Base-by-base conservation (phyloP, 108 stramenopile genomes). In the Fragilaria crotonensis region DNA sequence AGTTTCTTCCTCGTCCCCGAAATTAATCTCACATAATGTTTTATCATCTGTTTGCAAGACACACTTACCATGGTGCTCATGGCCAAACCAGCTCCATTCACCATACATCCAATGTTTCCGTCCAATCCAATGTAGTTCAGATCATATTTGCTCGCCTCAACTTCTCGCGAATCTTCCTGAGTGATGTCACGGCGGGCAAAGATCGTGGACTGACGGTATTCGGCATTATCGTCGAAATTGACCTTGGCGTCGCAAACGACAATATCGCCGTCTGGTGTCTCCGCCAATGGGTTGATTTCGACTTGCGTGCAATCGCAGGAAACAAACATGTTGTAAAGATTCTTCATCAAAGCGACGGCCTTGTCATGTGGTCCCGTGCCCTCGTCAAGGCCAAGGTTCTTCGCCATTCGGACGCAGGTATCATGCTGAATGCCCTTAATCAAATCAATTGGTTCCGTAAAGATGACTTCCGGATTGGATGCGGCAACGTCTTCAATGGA, bases 31-130 rank as follows among this genome's bases (percentile, higher is more conserved):
- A n/a, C n/a, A n/a, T n/a, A n/a, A n/a, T n/a, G n/a, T n/a, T n/a
- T n/a, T n/a, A n/a, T n/a, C n/a, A n/a, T n/a, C n/a, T n/a, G n/a
- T n/a, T n/a, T n/a, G 11, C 36, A 41, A 41, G 14, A 41, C 14
- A 11, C 7, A 41, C 36, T 41, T 41, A 41, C 36, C 93, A 97
- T 93, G 46, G 96, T 97, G 52, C 82, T 56, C 96, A 97, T 97
- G 70, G 96, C 96, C 26, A 97, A 67, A 25, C 95, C 96, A 9
- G 96, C 96, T 44, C 96, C 96, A 67, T 97, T 97, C 36, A 97
- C 96, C 96, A 97, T 97, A 73, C 96, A 97, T 30, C 96, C 96
- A 66, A 97, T 96, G 65, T 73, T 83, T n/a, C 96, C 95, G 52
- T 85, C 89, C 23, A 97, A 72, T n/a, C 96, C 96, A 66, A 97